These are phyloP conservation scores for Smallanthus sonchifolius DNA, from an alignment of 129 eudicot species.

Conservation along the genomic window DNA sequence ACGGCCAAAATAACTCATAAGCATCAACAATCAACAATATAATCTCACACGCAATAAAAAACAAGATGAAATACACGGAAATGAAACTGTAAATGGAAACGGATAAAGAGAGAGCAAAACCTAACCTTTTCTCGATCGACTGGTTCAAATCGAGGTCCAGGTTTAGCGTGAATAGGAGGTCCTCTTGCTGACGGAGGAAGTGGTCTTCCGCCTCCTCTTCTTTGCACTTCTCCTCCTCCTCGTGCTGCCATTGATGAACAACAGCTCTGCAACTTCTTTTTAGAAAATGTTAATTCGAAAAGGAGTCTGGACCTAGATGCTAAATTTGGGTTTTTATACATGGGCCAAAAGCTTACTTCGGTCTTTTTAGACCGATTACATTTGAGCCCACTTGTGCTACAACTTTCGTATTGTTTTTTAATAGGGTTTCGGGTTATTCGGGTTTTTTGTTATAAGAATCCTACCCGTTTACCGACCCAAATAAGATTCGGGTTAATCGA, in stretches of 20 bases:
- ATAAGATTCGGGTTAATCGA: too few relatives aligned
- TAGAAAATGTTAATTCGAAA: not conserved
- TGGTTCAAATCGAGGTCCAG: slow-evolving; percentile 49
- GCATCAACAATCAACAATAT: not conserved
- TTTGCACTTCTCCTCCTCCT: slow-evolving; percentile 50
- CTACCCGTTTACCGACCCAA: too few relatives aligned
- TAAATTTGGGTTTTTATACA: not conserved
- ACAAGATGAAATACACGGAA: not conserved
- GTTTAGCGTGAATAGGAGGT: slow-evolving; percentile 42
- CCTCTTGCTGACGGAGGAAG: slow-evolving; percentile 46
- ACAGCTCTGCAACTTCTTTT: slow-evolving; percentile 1
- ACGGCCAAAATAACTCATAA: not conserved
- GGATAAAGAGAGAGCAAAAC: not conserved
- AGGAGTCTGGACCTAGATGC: not conserved
- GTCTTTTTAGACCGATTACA: not conserved
- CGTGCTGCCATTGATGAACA: slow-evolving; percentile 38
- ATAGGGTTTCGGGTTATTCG: too few relatives aligned
- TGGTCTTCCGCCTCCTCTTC: slow-evolving; percentile 58
- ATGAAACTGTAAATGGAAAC: not conserved
- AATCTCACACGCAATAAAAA: not conserved
- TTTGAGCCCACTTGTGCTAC: too few relatives aligned
- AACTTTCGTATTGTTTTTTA: too few relatives aligned
- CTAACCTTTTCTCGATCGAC: slow-evolving; percentile 93
- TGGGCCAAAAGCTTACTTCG: not conserved
- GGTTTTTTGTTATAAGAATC: too few relatives aligned